Evolutionary conservation across 2,329 filamentous ascomycete genomes (phyloP), one percentile per base, ranked within the genome.

Genomic region (Cercospora janseana): DNA sequence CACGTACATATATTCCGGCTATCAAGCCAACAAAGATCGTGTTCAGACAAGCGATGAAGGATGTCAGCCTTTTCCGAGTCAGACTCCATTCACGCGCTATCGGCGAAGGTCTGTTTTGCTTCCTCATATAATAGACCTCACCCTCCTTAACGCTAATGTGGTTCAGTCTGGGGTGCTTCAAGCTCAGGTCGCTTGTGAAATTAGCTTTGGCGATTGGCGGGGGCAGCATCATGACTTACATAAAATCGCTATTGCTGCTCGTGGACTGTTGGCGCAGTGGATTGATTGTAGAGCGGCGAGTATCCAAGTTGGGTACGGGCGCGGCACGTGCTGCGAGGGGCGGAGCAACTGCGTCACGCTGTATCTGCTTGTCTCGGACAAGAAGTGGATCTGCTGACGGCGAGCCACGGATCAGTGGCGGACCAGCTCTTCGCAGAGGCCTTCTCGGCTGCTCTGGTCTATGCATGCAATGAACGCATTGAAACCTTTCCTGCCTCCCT

Each of bases 31-130:
- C 75, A 46, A 88, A 72, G 10, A 83, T 81, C 4, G 86, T 88
- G 59, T 86, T 88, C 57, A 85, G 71, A 63, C 87, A 91, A 7
- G 85, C 82, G 51, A 88, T 79, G 3, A 75, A 69, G 3, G 87
- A 87, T 18, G 82, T 79, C 53, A 86, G 80, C 52, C 85, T 73
- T 67, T 91, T 92, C 57, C 85, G 80, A 15, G 70, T 65, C 6
- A 76, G 74, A 9, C 79, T 81, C 87, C 80, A 92, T 60, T 90
- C 85, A 63, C 86, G 78, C 23, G 86, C 85, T 60, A 88, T 82
- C 0, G 83, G 81, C 52, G 83, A 79, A 20, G 79, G 75, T 54
- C 76, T 79, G 58, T 83, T 78, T 52, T 70, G 68, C 24, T 60
- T 69, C 40, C 63, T 70, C 4, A 71, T 66, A 56, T 64, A 73